These are phyloP conservation scores for Thalassiosira pacifica DNA, from an alignment of 352 stramenopile genomes.

Conservation along the genomic window DNA sequence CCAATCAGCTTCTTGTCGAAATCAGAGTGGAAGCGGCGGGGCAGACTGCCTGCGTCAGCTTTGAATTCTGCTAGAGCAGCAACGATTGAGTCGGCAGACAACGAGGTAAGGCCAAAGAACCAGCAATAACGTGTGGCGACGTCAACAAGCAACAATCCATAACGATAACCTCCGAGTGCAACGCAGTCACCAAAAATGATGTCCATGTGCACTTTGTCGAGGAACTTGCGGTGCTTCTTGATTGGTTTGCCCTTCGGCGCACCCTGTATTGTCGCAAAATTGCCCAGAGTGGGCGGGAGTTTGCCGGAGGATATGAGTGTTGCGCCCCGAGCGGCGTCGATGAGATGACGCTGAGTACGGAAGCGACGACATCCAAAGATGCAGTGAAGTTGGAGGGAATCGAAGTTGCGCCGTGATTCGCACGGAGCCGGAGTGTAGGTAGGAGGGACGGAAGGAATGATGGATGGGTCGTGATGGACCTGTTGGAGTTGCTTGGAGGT, in stretches of 20 bases:
- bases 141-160: neutral
- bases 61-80: neutral
- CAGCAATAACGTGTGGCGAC: neutral
- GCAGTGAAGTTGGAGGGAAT: neutral
- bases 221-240: neutral
- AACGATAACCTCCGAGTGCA: neutral
- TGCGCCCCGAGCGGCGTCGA: neutral
- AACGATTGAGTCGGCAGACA: neutral
- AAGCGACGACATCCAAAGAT: neutral
- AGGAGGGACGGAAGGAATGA: neutral
- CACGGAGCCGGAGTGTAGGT: neutral
- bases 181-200: conserved; percentile 20
- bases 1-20: conserved; percentile 6
- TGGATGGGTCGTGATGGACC: neutral
- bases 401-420: neutral
- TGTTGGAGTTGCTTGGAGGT: neutral
- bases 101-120: neutral
- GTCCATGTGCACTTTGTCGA: conserved; percentile 12
- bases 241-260: neutral
- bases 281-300: neutral
- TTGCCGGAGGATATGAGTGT: neutral
- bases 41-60: neutral
- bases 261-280: neutral
- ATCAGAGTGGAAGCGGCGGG: neutral
- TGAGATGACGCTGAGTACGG: neutral